Evolutionary conservation across 306 rosid genomes (phyloP), one percentile per base, ranked within the genome.

Genomic region (Inga leiocalycina): DNA sequence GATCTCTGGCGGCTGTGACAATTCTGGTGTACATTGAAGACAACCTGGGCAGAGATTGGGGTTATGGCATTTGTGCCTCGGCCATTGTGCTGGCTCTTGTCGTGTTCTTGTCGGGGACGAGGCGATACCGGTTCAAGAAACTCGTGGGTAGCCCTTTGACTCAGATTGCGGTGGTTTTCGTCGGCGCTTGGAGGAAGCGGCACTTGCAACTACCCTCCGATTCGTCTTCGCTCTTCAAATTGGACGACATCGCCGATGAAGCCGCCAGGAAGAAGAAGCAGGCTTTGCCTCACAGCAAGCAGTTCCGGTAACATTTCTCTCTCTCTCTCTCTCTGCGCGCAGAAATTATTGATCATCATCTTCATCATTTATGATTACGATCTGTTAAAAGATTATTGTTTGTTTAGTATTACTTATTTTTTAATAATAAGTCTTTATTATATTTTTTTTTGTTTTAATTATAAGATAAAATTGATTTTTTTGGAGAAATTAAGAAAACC

Each of bases 91-190:
- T 87, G 0, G 96, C 92, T 2, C 83, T 92, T 30, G 32, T 83
- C 9, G 88, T 87, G 69, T 93, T 93, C 85, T 75, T 93, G 79
- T 74, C 82, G 4, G 98, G 98, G 0, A 95, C 98, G 1, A 87
- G 82, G 52, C 85, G 89, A 24, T 93, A 93, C 82, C 91, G 98
- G 0, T 92, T 84, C 62, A 95, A 89, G 91, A 89, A 87, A 83
- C 86, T 88, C 4, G 92, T 74, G 3, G 98, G 98, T 1, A 95
- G 98, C 85, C 98, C 98, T 2, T 62, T 95, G 67, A 93, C 96
- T 14, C 98, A 95, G 87, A 84, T 95, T 48, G 92, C 92, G 0
- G 71, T 77, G 2, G 98, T 93, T 76, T 64, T 89, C 32, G 90
- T 91, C n/a, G 94, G 91, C 0, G 91, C 98, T 24, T 87, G 92